Percentiles rank a stretch among this genome's conserved stretches.
Evolutionary conservation across 768 basidiomycete species (phyloP).

Genomic region (Chiua virens): DNA sequence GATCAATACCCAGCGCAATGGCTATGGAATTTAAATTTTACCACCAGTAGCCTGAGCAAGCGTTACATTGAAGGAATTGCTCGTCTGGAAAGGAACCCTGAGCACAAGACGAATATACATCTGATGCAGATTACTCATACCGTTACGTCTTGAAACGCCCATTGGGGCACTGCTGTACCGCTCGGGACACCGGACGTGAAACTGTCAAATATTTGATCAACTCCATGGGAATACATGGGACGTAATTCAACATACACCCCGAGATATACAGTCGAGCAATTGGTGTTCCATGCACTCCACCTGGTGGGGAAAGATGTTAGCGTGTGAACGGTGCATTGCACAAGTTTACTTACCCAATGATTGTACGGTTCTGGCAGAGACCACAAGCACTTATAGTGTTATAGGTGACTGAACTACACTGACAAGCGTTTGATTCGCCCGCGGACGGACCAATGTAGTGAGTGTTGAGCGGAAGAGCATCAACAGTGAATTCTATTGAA

Average conservation of each 20-base stretch:
- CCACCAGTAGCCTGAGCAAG: slow-evolving; percentile 36
- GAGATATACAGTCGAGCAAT: slow-evolving; percentile 42
- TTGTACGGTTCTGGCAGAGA: slow-evolving; percentile 49
- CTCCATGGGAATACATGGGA: neutral
- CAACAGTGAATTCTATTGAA: slow-evolving; percentile 38
- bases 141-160: slow-evolving; percentile 61
- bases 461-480: slow-evolving; percentile 35
- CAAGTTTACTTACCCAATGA: slow-evolving; percentile 30
- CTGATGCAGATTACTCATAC: slow-evolving; percentile 27
- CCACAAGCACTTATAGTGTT: slow-evolving; percentile 58
- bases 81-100: slow-evolving; percentile 25
- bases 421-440: slow-evolving; percentile 36
- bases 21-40: slow-evolving; percentile 3
- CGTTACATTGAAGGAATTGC: slow-evolving; percentile 39
- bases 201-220: slow-evolving; percentile 27
- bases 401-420: slow-evolving; percentile 59
- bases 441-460: slow-evolving; percentile 36
- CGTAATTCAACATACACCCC: slow-evolving; percentile 18
- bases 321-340: neutral
- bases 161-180: slow-evolving; percentile 53
- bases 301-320: slow-evolving; percentile 29
- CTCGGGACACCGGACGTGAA: slow-evolving; percentile 49
- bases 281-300: slow-evolving; percentile 52
- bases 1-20: neutral
- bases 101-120: neutral